phyloP scores from a whole-genome alignment of 2,329 filamentous ascomycete genomes.

The Grosmannia huntii region DNA sequence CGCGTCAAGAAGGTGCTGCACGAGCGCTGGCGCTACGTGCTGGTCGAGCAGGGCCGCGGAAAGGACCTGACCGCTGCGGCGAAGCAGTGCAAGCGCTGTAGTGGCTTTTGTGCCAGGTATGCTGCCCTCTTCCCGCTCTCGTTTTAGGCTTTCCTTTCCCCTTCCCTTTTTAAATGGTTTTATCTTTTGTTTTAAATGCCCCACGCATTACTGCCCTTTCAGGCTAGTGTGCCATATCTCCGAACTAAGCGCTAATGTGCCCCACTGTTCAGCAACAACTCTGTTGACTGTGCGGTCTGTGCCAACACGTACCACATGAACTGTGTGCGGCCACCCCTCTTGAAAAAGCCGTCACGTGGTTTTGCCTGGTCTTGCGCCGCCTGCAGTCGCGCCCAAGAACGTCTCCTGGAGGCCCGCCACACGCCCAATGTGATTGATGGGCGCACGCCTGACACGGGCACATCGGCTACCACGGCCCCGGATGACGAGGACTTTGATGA shows the following conservation, averaged over 20 bases:
- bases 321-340: constrained; percentile 79
- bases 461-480: constrained; percentile 31
- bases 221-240: constrained; percentile 8
- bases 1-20: constrained; percentile 93
- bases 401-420: constrained; percentile 78
- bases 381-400: constrained; percentile 91
- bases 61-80: constrained; percentile 94
- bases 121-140: constrained; percentile 18
- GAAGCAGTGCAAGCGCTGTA: constrained; percentile 90
- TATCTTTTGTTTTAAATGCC: constrained; percentile 9
- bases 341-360: constrained; percentile 92
- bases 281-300: constrained; percentile 93
- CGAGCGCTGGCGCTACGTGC: constrained; percentile 90
- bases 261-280: constrained; percentile 56
- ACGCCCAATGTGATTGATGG: constrained; percentile 64
- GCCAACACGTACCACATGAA: constrained; percentile 96
- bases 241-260: constrained; percentile 10
- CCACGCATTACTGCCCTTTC: constrained; percentile 7
- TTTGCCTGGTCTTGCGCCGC: constrained; percentile 97
- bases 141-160: neutral
- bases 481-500: constrained; percentile 60
- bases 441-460: constrained; percentile 31
- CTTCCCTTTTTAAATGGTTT: constrained; percentile 1
- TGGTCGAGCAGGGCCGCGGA: constrained; percentile 84
- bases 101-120: constrained; percentile 81